Conservation (phyloP, 148 eudicot genomes). For the Vaccinium darrowii region DNA sequence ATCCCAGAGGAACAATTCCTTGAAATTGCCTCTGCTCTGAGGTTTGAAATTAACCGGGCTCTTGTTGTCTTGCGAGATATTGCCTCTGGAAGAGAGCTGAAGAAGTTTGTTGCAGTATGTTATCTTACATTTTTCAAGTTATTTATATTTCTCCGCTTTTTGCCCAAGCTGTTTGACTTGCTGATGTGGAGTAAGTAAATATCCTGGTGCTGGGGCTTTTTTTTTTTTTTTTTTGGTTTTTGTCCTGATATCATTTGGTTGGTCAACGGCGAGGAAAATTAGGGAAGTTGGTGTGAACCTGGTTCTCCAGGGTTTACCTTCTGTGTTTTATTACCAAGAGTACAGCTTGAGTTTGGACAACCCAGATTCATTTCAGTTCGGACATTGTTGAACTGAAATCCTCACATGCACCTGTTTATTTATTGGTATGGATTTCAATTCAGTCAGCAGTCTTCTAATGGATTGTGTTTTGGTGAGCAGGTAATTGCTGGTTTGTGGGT, state of each 20-base stretch:
- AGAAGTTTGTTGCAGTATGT: slow-evolving; percentile 57
- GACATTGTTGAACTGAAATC: neutral
- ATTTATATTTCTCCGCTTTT: neutral
- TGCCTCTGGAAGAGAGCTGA: slow-evolving; percentile 63
- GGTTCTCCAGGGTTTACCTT: neutral
- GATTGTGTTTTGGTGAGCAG: slow-evolving; percentile 30
- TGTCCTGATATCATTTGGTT: slow-evolving; percentile 4
- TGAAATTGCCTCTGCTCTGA: slow-evolving; percentile 47
- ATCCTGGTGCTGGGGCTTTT: neutral
- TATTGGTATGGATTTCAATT: neutral
- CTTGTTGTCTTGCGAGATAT: slow-evolving; percentile 42
- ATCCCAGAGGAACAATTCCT: slow-evolving; percentile 51
- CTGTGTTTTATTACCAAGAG: neutral
- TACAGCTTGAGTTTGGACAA: neutral
- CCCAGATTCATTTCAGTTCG: neutral
- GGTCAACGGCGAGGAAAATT: neutral
- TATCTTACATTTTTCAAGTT: neutral
- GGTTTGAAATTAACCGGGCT: slow-evolving; percentile 48
- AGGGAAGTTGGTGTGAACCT: neutral
- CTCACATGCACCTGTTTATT: neutral
- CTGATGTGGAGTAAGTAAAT: neutral
- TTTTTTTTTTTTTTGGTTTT: neutral
- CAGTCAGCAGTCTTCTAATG: neutral
- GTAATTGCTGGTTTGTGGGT: slow-evolving; percentile 63
- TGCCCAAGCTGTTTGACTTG: neutral